Conservation (phyloP, 371 early-diverging fungal genomes). For the Dichotomocladium elegans region DNA sequence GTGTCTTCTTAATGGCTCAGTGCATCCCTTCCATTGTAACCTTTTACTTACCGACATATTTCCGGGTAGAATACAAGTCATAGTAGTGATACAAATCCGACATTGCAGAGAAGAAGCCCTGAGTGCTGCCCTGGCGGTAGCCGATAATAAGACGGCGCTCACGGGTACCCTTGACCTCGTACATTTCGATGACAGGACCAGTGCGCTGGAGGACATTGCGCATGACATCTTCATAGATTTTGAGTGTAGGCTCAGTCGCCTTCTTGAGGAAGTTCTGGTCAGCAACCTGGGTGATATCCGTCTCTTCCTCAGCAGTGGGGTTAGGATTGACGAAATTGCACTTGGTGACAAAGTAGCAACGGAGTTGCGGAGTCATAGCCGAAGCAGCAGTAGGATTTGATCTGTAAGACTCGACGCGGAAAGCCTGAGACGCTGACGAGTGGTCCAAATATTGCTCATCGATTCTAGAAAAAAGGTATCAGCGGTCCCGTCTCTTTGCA, state of each 20-base stretch:
- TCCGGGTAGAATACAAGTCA: conserved; percentile 90
- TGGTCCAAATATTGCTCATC: conserved; percentile 88
- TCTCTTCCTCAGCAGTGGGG: conserved; percentile 76
- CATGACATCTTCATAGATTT: conserved; percentile 86
- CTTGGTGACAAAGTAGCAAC: conserved; percentile 92
- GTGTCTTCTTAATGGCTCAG: background rate
- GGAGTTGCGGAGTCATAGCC: conserved; percentile 80
- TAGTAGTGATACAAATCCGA: conserved; percentile 98
- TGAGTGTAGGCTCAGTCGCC: conserved; percentile 90
- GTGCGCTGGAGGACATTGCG: conserved; percentile 78
- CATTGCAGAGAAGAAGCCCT: conserved; percentile 91
- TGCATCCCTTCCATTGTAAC: background rate
- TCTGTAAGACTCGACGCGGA: conserved; percentile 94
- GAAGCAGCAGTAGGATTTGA: conserved; percentile 88
- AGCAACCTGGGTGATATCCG: conserved; percentile 82
- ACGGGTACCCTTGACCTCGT: conserved; percentile 78
- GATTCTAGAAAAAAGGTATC: conserved; percentile 53
- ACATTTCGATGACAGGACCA: conserved; percentile 95
- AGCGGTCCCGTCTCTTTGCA: background rate
- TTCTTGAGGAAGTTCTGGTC: conserved; percentile 92
- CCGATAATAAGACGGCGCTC: conserved; percentile 94
- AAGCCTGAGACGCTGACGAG: conserved; percentile 66
- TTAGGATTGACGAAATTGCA: conserved; percentile 86
- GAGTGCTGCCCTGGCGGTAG: conserved; percentile 85
- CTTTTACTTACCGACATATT: conserved; percentile 81